Base-by-base conservation (phyloP, 2,329 filamentous ascomycete genomes). In the Didymella arachidicola region DNA sequence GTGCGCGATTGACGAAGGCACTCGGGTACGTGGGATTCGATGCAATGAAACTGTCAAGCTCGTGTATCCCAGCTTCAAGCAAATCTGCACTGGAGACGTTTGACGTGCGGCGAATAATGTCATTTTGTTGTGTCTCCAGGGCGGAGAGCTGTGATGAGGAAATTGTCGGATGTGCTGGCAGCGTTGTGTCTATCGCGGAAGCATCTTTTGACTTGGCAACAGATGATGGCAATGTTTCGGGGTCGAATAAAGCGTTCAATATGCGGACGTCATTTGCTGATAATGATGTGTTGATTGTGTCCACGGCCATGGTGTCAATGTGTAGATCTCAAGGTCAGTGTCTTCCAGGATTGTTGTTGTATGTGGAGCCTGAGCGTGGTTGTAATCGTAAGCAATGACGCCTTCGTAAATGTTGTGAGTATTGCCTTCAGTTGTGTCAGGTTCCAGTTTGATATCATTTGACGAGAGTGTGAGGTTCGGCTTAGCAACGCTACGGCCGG, bases 1-100 rank as follows among this genome's bases (percentile, higher is more conserved):
- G 91, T 2, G 88, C 90, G 48, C 90, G 83, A 75, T 94, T 93
- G 72, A 92, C 90, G 57, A 86, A 84, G 6, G 87, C 89, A 62
- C 88, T 91, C 22, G 90, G 89, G 74, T 93, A 93, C 30, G 79
- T 76, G 3, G 90, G 88, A 52, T 86, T 73, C 25, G 83, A 76
- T 2, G 79, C 69, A 39, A 92, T 84, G 30, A 92, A 79, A 2
- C 75, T 71, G 29, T 82, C 81, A 5, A 93, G 78, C 6, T 79
- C 75, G 10, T 27, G 25, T 3, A 72, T 63, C 18, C 67, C 70
- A 12, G 57, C 45, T 5, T 68, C 57, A 34, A 75, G 65, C 4
- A 43, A 49, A 4, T 45, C 1, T 2, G 26, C 25, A 14, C 60
- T 62, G 3, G 69, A 66, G 14, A 42, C 62, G 11, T 61, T 67